These are phyloP conservation scores for Daphne laureola DNA, from an alignment of 441 rosid species.

Conservation along the genomic window DNA sequence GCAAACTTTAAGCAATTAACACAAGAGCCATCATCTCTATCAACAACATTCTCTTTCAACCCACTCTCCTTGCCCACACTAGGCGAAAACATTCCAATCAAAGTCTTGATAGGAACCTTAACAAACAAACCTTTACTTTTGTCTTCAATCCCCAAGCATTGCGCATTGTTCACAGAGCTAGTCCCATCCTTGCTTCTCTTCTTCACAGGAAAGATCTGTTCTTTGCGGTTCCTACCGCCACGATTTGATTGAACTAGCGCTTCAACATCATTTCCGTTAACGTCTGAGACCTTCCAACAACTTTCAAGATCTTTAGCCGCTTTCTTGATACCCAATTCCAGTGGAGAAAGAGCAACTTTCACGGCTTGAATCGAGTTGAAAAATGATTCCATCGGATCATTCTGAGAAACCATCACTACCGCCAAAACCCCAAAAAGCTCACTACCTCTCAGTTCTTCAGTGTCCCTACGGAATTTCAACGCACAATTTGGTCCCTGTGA, in stretches of 20 bases:
- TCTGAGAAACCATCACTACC: conserved; percentile 54
- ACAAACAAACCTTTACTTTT: conserved; percentile 53
- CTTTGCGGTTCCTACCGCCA: conserved; percentile 22
- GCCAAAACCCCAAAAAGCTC: conserved; percentile 6
- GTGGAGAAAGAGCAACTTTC: conserved; percentile 57
- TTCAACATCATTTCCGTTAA: conserved; percentile 26
- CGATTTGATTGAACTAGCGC: conserved; percentile 21
- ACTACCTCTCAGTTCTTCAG: not conserved
- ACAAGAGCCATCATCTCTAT: conserved; percentile 52
- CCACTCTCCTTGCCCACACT: conserved; percentile 36
- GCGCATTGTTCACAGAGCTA: conserved; percentile 14
- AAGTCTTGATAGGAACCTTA: conserved; percentile 50
- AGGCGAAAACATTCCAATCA: conserved; percentile 43
- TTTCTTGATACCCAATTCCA: conserved; percentile 64
- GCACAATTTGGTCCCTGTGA: not conserved
- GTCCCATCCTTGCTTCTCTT: conserved; percentile 21
- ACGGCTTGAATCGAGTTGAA: conserved; percentile 68
- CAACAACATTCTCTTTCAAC: conserved; percentile 28
- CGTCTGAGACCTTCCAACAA: conserved; percentile 43
- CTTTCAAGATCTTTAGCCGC: conserved; percentile 72
- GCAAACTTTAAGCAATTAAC: conserved; percentile 75
- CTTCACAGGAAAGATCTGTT: conserved; percentile 26
- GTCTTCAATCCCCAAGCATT: conserved; percentile 38
- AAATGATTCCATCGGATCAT: conserved; percentile 63
- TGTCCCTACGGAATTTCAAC: conserved; percentile 1